Conservation (phyloP, 2,329 filamentous ascomycete species). For the Colletotrichum sp. region DNA sequence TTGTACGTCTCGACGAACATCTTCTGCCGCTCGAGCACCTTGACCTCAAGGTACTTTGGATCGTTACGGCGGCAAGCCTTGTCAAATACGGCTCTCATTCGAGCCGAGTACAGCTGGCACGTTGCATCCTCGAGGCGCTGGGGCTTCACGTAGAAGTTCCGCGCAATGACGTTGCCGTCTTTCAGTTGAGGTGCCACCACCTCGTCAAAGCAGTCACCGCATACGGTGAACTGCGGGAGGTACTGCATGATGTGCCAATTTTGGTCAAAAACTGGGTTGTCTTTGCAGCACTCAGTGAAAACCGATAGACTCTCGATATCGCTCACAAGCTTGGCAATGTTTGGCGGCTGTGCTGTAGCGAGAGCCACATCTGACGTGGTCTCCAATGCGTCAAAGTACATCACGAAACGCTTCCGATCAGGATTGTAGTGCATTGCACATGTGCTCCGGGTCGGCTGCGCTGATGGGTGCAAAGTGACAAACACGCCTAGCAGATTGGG, state of each 20-base stretch:
- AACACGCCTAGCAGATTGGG: constrained; percentile 76
- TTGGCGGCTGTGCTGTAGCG: constrained; percentile 48
- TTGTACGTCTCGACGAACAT: constrained; percentile 66
- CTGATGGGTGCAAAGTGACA: constrained; percentile 51
- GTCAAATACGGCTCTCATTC: constrained; percentile 78
- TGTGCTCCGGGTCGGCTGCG: constrained; percentile 52
- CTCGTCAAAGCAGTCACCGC: constrained; percentile 84
- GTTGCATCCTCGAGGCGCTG: constrained; percentile 59
- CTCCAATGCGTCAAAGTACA: constrained; percentile 68
- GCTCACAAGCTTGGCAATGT: constrained; percentile 68
- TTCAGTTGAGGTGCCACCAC: constrained; percentile 74
- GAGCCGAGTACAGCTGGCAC: constrained; percentile 82
- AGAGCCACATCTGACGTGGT: constrained; percentile 57
- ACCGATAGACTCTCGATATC: constrained; percentile 64
- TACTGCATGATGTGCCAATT: constrained; percentile 81
- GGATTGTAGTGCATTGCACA: constrained; percentile 73
- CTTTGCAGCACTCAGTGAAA: constrained; percentile 68
- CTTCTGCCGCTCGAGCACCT: constrained; percentile 62
- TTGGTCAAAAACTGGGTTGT: constrained; percentile 64
- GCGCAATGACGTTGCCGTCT: constrained; percentile 59
- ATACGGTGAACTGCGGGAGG: constrained; percentile 81
- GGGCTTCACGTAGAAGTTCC: constrained; percentile 68
- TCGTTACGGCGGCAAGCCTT: constrained; percentile 72
- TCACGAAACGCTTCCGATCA: constrained; percentile 58
- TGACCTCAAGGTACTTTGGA: constrained; percentile 63